Base-by-base conservation (phyloP, 495 filamentous ascomycete species). In the Podospora pseudopauciseta region DNA sequence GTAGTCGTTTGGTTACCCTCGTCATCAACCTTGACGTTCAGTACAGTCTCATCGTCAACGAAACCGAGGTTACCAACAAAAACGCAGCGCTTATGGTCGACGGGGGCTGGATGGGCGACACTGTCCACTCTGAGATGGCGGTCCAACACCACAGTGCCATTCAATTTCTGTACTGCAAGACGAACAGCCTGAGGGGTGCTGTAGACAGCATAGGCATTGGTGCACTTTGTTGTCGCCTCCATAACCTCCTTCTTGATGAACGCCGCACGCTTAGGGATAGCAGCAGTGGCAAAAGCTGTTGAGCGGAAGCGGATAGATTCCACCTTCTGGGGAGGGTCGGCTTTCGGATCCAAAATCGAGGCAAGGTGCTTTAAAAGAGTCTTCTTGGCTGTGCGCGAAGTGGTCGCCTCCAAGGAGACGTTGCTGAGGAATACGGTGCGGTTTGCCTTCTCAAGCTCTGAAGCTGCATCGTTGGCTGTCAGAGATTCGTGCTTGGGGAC, bases 41-140 rank as follows among this genome's bases (percentile, higher is more conserved):
- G 74, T 57, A 85, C 80, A 54, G 80, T 89, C 78, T 95, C 92
- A 67, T 94, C 90, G 71, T 96, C 93, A 1, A 97, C 91, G 71
- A 98, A 98, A 56, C 93, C 92, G 11, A 99, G 87, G 75, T 98
- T 98, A 11, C 96, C 96, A 15, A 99, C 91, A 73, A 98, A 99
- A 4, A 99, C 90, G 79, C 96, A 99, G 64, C 93, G 88, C 60
- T 90, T 87, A 74, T 96, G 86, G 73, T 97, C 94, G 27, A 88
- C 86, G 28, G 89, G 84, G 2, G 90, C 84, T 0, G 96, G 96
- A 79, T 97, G 94, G 0, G 95, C 92, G 56, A 98, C 87, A 57
- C 86, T 89, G 78, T 99, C 95, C 19, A 93, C 96, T 7, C 93
- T 86, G 68, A 99, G 79, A 79, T 99, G 96, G 13, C 96, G 89